A percentile compares a stretch with the other conserved stretches of the same genome.
Evolutionary conservation across 2,329 filamentous ascomycete species (phyloP).

Genomic region (Aureobasidium vineae): DNA sequence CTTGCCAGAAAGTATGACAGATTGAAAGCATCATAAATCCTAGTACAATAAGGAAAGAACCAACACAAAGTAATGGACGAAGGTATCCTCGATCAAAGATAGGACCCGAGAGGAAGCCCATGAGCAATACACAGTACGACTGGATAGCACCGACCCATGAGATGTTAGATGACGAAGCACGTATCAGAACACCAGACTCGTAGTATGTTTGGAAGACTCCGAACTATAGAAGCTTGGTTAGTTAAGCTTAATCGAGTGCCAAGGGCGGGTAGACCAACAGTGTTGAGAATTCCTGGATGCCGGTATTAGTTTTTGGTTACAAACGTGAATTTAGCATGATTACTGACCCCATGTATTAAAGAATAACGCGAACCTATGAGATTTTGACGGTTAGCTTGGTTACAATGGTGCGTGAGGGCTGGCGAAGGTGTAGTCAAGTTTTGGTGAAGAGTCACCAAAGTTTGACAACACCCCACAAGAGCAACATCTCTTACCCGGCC

Average conservation of each 20-base stretch:
- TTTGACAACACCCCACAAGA: too few relatives aligned
- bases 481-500: too few relatives aligned
- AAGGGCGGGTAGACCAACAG: conserved; percentile 1
- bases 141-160: conserved; percentile 37
- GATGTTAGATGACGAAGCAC: conserved; percentile 32
- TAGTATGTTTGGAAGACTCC: conserved; percentile 30
- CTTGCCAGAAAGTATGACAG: conserved; percentile 51
- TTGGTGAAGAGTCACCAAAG: too few relatives aligned
- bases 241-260: conserved; percentile 13
- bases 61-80: conserved; percentile 17
- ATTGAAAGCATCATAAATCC: conserved; percentile 46
- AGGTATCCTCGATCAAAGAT: conserved; percentile 26
- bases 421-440: too few relatives aligned
- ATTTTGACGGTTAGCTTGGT: too few relatives aligned
- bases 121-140: conserved; percentile 33
- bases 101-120: conserved; percentile 23
- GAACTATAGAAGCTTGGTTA: conserved; percentile 23
- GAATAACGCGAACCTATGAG: conserved; percentile 43
- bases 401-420: too few relatives aligned
- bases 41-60: conserved; percentile 36
- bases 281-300: conserved; percentile 6
- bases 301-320: background rate
- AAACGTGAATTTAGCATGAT: background rate
- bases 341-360: conserved; percentile 47
- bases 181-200: conserved; percentile 28